Evolutionary conservation across 129 eudicot genomes (phyloP).

Genomic region (Glebionis coronaria): DNA sequence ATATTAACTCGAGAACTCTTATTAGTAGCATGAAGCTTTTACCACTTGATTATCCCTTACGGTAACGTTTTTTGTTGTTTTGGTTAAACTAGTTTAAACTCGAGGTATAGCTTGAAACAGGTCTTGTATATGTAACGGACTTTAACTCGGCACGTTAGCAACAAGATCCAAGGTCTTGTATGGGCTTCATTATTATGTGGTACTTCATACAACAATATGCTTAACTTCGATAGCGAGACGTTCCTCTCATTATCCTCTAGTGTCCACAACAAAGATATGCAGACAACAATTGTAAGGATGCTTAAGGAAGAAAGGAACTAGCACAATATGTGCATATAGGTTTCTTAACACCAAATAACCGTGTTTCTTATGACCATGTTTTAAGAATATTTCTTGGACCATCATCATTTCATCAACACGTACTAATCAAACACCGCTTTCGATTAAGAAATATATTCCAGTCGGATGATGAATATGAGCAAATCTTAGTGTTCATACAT

Average conservation of each 20-base stretch:
- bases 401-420: neutral
- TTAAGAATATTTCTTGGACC: slow-evolving; percentile 33
- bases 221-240: neutral
- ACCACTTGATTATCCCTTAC: too few relatives aligned
- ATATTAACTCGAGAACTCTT: too few relatives aligned
- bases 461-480: slow-evolving; percentile 22
- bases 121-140: too few relatives aligned
- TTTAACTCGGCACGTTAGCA: slow-evolving; percentile 12
- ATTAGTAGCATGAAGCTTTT: too few relatives aligned
- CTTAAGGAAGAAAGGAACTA: neutral
- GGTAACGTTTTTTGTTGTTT: too few relatives aligned
- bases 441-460: slow-evolving; percentile 16
- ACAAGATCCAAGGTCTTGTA: slow-evolving; percentile 1
- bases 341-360: slow-evolving; percentile 12
- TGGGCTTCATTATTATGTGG: neutral
- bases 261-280: slow-evolving; percentile 7
- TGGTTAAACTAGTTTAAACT: too few relatives aligned
- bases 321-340: neutral
- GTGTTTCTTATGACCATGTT: slow-evolving; percentile 18
- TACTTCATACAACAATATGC: slow-evolving; percentile 12
- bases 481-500: slow-evolving; percentile 17
- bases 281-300: slow-evolving; percentile 22
- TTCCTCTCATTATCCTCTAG: neutral
- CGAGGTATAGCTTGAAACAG: too few relatives aligned
- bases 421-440: slow-evolving; percentile 15